phyloP scores from a whole-genome alignment of 2,329 filamentous ascomycete genomes.

The Apiospora rasikravindrae region DNA sequence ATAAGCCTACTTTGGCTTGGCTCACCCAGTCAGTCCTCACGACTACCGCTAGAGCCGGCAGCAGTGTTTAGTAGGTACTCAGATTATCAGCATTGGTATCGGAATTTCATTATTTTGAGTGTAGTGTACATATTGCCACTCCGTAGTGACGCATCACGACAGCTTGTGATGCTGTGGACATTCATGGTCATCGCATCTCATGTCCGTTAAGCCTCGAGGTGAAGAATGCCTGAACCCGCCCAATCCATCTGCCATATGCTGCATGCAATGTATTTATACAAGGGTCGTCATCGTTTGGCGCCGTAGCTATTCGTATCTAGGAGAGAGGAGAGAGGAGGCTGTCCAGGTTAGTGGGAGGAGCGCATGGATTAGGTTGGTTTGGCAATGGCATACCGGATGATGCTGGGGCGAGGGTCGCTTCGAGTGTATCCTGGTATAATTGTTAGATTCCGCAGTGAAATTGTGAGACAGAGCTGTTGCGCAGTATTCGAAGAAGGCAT shows the following conservation, averaged over 20 bases:
- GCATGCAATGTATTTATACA: slow-evolving; percentile 18
- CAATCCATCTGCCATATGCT: slow-evolving; percentile 19
- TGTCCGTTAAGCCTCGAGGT: slow-evolving; percentile 20
- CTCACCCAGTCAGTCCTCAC: neutral
- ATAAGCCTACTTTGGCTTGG: neutral
- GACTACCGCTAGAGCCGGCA: neutral
- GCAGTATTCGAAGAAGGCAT: slow-evolving; percentile 39
- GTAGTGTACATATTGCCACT: slow-evolving; percentile 31
- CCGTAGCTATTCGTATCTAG: slow-evolving; percentile 42
- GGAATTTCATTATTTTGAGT: slow-evolving; percentile 31
- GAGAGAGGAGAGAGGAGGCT: slow-evolving; percentile 70
- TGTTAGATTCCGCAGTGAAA: neutral
- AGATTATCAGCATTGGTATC: slow-evolving; percentile 25
- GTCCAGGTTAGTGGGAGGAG: slow-evolving; percentile 31
- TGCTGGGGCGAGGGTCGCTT: slow-evolving; percentile 86
- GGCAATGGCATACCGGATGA: slow-evolving; percentile 55
- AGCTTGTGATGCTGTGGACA: neutral
- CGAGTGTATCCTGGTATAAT: slow-evolving; percentile 77
- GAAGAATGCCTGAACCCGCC: slow-evolving; percentile 17
- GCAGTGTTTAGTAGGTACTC: neutral
- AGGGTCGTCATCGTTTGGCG: slow-evolving; percentile 20
- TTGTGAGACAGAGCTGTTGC: neutral
- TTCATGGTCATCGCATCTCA: neutral
- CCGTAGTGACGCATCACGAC: slow-evolving; percentile 1
- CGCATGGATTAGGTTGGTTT: neutral